Conservation (phyloP, 805 yeast species). For the Brettanomyces custersianus region DNA sequence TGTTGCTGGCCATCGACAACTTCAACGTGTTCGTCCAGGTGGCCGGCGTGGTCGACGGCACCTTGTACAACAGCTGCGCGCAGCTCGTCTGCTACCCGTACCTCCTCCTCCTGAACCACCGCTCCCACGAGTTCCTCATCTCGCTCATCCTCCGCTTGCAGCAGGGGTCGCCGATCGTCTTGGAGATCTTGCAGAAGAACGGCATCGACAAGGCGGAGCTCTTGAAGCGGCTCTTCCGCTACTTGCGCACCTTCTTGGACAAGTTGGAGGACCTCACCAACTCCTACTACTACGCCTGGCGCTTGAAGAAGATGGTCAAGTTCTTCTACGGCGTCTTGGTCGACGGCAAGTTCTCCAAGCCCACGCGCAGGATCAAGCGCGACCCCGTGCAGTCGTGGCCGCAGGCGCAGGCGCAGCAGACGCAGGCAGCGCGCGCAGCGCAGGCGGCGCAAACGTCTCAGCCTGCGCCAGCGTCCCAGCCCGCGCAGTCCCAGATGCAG, state of each 20-base stretch:
- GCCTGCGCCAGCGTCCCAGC: conserved; percentile 6
- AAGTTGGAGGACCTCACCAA: conserved; percentile 29
- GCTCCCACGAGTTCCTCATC: conserved; percentile 51
- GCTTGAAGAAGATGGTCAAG: conserved; percentile 32
- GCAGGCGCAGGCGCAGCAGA: not conserved
- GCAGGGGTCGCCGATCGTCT: conserved; percentile 26
- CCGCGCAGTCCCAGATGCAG: conserved; percentile 1
- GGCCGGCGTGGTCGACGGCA: conserved; percentile 19
- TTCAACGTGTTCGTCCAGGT: conserved; percentile 27
- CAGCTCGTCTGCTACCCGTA: conserved; percentile 42
- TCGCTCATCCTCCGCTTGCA: conserved; percentile 41
- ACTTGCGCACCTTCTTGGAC: conserved; percentile 25
- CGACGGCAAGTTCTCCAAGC: conserved; percentile 22
- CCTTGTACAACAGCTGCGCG: conserved; percentile 29
- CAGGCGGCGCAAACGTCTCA: conserved; percentile 9
- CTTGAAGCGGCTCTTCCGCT: conserved; percentile 24
- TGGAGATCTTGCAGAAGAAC: conserved; percentile 25
- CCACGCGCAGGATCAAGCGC: not conserved
- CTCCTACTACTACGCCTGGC: conserved; percentile 37
- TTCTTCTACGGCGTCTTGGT: conserved; percentile 27
- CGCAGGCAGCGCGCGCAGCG: conserved; percentile 2
- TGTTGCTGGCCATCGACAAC: conserved; percentile 29
- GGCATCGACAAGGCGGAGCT: conserved; percentile 27
- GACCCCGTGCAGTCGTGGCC: not conserved
- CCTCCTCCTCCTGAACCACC: conserved; percentile 43